Conservation (phyloP, 106 monocot genomes). For the Acorus calamus region DNA sequence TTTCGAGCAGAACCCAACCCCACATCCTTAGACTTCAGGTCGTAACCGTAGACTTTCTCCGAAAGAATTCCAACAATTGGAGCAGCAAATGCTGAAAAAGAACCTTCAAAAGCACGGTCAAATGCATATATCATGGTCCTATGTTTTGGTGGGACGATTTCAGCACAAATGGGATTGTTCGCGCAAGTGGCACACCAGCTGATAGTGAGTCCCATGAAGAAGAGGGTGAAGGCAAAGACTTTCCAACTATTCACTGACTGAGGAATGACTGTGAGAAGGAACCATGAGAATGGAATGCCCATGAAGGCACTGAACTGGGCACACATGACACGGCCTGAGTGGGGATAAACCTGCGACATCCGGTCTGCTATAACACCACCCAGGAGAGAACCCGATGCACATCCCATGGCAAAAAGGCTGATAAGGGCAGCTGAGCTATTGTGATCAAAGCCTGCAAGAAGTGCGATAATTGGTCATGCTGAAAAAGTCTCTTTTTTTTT, state of each 20-base stretch:
- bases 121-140: slow-evolving; percentile 97
- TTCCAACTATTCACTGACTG: slow-evolving; percentile 45
- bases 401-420: slow-evolving; percentile 79
- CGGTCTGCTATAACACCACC: slow-evolving; percentile 73
- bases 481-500: not conserved
- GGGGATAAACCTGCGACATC: slow-evolving; percentile 42
- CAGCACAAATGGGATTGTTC: slow-evolving; percentile 97
- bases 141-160: slow-evolving; percentile 76
- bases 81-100: slow-evolving; percentile 84
- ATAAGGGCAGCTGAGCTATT: slow-evolving; percentile 65
- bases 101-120: slow-evolving; percentile 87
- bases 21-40: slow-evolving; percentile 24
- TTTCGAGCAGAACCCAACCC: slow-evolving; percentile 34
- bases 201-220: slow-evolving; percentile 84
- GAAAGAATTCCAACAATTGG: slow-evolving; percentile 75
- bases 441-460: slow-evolving; percentile 65
- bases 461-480: no score
- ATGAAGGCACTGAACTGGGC: slow-evolving; percentile 97
- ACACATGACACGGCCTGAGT: slow-evolving; percentile 70
- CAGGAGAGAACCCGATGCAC: slow-evolving; percentile 55
- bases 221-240: slow-evolving; percentile 48
- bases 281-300: slow-evolving; percentile 83
- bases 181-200: slow-evolving; percentile 90
- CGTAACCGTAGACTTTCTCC: slow-evolving; percentile 75
- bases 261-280: slow-evolving; percentile 59